phyloP scores from a whole-genome alignment of 352 stramenopile genomes.

The Phytophthora vignae region DNA sequence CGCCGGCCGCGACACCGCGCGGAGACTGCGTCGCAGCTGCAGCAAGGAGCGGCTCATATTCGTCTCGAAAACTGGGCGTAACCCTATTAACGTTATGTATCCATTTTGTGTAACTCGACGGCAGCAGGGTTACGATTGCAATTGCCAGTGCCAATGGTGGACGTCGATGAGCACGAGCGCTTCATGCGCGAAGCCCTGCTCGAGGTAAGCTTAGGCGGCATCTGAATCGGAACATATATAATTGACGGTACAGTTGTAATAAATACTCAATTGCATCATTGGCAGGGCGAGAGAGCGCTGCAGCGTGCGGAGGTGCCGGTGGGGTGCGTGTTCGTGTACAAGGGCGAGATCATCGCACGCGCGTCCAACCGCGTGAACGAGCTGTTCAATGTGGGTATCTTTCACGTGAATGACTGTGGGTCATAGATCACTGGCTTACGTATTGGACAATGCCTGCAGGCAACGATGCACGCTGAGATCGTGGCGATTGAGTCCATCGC shows the following conservation, averaged over 20 bases:
- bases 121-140: background rate
- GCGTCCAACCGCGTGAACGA: constrained; percentile 91
- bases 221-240: background rate
- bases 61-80: background rate
- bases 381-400: constrained; percentile 75
- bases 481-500: constrained; percentile 91
- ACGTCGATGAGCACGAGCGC: constrained; percentile 46
- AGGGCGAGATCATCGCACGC: constrained; percentile 75
- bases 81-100: background rate
- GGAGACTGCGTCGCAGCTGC: constrained; percentile 35
- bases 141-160: constrained; percentile 22
- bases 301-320: constrained; percentile 90
- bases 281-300: constrained; percentile 82
- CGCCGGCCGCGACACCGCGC: constrained; percentile 17
- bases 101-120: constrained; percentile 16
- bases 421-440: background rate
- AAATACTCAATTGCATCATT: background rate
- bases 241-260: background rate
- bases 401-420: background rate
- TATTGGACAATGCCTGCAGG: constrained; percentile 41
- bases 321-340: constrained; percentile 92
- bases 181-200: constrained; percentile 81
- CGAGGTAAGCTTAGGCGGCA: constrained; percentile 48
- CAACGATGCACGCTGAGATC: constrained; percentile 92
- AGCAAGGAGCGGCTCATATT: constrained; percentile 43